A percentile compares a stretch with the other conserved stretches of the same genome.
Evolutionary conservation across 2,329 filamentous ascomycete species (phyloP).

Genomic region (Fusarium penzigii): DNA sequence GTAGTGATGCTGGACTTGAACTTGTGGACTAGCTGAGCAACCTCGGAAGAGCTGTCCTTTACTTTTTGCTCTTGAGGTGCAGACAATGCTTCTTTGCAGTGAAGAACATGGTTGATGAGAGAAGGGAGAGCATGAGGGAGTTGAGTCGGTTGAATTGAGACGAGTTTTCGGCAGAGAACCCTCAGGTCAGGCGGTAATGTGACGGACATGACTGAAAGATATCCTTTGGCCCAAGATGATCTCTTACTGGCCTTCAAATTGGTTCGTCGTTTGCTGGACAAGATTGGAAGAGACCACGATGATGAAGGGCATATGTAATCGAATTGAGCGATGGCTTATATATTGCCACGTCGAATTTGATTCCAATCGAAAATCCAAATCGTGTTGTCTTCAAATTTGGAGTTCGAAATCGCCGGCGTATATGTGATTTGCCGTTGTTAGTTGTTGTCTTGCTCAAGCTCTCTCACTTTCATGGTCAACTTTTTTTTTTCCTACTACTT

Average conservation of each 20-base stretch:
- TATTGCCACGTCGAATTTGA: not conserved
- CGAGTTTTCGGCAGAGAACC: conserved; percentile 68
- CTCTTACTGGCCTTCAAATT: too few relatives aligned
- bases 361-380: not conserved
- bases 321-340: not conserved
- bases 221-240: too few relatives aligned
- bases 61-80: conserved; percentile 59
- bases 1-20: conserved; percentile 77
- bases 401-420: too few relatives aligned
- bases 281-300: not conserved
- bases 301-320: not conserved
- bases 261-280: not conserved
- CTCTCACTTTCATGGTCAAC: conserved; percentile 10
- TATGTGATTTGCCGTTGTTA: not conserved
- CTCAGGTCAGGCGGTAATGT: conserved; percentile 59
- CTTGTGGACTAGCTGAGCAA: conserved; percentile 73
- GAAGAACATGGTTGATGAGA: conserved; percentile 61
- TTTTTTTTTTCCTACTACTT: too few relatives aligned
- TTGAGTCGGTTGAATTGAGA: conserved; percentile 69
- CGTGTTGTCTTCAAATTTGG: not conserved
- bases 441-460: conserved; percentile 2
- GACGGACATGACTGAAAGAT: conserved; percentile 27
- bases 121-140: conserved; percentile 73
- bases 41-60: conserved; percentile 64
- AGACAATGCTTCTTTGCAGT: conserved; percentile 63